These are phyloP conservation scores for Punica granatum DNA, from an alignment of 345 rosid species.

Conservation along the genomic window DNA sequence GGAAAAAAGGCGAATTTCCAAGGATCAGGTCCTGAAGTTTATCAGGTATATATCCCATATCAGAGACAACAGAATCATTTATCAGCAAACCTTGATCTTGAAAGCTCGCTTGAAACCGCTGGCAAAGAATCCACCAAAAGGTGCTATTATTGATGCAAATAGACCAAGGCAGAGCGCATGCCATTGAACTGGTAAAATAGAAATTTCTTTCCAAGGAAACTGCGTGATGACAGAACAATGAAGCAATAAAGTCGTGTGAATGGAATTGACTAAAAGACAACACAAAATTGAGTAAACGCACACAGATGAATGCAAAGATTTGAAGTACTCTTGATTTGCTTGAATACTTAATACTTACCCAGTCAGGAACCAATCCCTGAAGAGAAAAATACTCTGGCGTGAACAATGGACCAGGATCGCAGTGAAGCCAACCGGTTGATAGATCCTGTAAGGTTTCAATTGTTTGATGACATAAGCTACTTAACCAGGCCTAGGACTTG, in stretches of 20 bases:
- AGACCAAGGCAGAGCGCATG: slow-evolving; percentile 88
- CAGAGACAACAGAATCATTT: not conserved
- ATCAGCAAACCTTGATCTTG: slow-evolving; percentile 67
- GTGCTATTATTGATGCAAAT: slow-evolving; percentile 97
- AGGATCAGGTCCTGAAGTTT: not conserved
- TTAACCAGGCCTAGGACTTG: not conserved
- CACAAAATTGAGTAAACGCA: not conserved
- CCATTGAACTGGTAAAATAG: slow-evolving; percentile 86
- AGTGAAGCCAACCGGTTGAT: slow-evolving; percentile 86
- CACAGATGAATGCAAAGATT: not conserved
- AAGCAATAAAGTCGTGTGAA: not conserved
- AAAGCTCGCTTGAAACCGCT: slow-evolving; percentile 98
- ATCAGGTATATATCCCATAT: not conserved
- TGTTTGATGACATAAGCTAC: not conserved
- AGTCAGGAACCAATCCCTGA: slow-evolving; percentile 55
- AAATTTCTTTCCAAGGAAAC: slow-evolving; percentile 89
- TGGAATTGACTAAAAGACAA: not conserved
- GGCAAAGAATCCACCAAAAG: slow-evolving; percentile 97
- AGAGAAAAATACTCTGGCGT: slow-evolving; percentile 60
- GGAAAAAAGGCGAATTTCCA: not conserved
- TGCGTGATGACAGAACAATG: slow-evolving; percentile 20
- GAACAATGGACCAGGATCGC: slow-evolving; percentile 91
- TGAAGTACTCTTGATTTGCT: not conserved
- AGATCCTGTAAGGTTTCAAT: slow-evolving; percentile 49
- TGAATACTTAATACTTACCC: slow-evolving; percentile 38